Evolutionary conservation across 768 basidiomycete species (phyloP), one percentile per base, ranked within the genome.

Genomic region (Lactifluus hygrophoroides): DNA sequence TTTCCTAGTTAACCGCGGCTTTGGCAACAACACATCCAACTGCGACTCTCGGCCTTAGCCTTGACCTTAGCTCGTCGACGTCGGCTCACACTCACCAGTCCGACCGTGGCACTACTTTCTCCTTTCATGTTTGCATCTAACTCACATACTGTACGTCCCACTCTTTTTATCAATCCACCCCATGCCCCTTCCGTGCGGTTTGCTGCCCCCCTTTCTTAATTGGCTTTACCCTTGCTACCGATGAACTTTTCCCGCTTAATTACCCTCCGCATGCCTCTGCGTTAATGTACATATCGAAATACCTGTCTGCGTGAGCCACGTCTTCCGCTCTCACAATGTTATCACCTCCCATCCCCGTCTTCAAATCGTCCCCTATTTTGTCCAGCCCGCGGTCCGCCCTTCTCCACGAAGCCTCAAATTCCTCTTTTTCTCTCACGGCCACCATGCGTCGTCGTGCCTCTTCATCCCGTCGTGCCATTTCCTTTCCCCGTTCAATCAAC

Each of bases 1-100:
- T 63, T 58, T 61, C 65, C 69, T 64, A 51, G 72, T 71, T 72
- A 78, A 72, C 70, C 75, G 74, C 30, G 80, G 80, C 70, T 74
- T 78, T 70, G 80, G 80, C 67, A 79, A 67, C 58, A 83, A 69
- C 64, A 77, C 69, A 54, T 69, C 69, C 74, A 76, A 65, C 57
- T 52, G 19, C 27, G n/a, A 17, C 13, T 38, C n/a, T 35, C 52
- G 13, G n/a, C n/a, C 30, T 27, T 23, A 19, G 9, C n/a, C 27
- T n/a, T n/a, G n/a, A 6, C n/a, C 11, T 14, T 1, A 5, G 6
- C 13, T 32, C 32, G 13, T n/a, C 17, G 32, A 0, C 13, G 10
- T 6, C 14, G 0, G n/a, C n/a, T n/a, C n/a, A 5, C 37, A 56
- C 55, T 56, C 55, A 56, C 55, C 55, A 54, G 23, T 37, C 49